A percentile compares a stretch with the other conserved stretches of the same genome.
phyloP scores from a whole-genome alignment of 2,329 filamentous ascomycete species.

The Aspergillus thermomutatus region DNA sequence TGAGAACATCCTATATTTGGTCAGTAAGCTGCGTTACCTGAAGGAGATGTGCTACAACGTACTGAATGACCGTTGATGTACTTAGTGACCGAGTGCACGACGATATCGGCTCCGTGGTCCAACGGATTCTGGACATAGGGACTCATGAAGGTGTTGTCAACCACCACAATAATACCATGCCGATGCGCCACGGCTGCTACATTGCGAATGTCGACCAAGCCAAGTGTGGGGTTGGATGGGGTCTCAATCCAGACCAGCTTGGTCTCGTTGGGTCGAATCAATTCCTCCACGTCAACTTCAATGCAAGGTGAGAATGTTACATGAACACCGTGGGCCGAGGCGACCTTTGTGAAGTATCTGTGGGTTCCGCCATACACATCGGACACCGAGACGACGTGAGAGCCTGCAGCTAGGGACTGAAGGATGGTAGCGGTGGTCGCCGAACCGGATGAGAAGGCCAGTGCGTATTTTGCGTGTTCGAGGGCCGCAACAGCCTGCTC shows the following conservation, averaged over 20 bases:
- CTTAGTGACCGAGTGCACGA: constrained; percentile 96
- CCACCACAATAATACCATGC: constrained; percentile 90
- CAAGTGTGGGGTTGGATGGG: constrained; percentile 90
- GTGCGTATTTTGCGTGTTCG: constrained; percentile 86
- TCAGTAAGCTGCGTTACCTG: constrained; percentile 4
- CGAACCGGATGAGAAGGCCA: constrained; percentile 91
- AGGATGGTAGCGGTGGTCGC: constrained; percentile 91
- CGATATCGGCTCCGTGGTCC: constrained; percentile 91
- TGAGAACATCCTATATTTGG: constrained; percentile 71
- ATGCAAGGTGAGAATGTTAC: constrained; percentile 94
- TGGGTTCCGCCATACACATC: constrained; percentile 98
- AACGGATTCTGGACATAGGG: constrained; percentile 97
- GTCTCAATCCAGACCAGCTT: constrained; percentile 97
- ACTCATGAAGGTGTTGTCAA: constrained; percentile 97
- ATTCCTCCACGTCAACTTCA: constrained; percentile 76
- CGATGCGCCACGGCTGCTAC: constrained; percentile 80
- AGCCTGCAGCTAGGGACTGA: constrained; percentile 84
- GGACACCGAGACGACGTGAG: constrained; percentile 92
- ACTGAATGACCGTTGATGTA: constrained; percentile 94
- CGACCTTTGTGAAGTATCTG: constrained; percentile 97
- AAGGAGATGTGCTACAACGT: constrained; percentile 13
- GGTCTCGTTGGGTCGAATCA: constrained; percentile 78
- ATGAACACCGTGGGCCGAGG: constrained; percentile 85
- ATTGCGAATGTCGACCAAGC: constrained; percentile 86
- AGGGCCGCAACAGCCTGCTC: constrained; percentile 87